phyloP scores from a whole-genome alignment of 2,329 filamentous ascomycete species.

The Aspergillus fischeri region DNA sequence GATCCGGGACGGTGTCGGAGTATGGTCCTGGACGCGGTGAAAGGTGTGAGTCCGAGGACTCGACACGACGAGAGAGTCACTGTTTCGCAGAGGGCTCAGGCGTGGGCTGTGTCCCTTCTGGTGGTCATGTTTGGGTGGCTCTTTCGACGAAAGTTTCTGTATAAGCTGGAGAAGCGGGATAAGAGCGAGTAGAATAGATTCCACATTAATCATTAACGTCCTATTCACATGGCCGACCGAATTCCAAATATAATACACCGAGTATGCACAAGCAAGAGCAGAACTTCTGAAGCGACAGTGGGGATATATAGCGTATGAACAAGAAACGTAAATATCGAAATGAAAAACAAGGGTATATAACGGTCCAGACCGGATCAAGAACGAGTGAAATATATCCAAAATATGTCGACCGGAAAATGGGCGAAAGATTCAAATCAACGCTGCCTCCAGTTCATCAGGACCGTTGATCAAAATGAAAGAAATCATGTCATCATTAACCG shows the following conservation, averaged over 20 bases:
- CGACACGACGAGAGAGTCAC: neutral
- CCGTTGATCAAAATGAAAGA: neutral
- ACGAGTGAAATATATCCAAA: neutral
- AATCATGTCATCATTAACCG: conserved; percentile 47
- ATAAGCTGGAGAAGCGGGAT: neutral
- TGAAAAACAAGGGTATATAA: neutral
- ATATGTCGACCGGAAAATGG: neutral
- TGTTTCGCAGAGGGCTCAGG: neutral
- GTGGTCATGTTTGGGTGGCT: neutral
- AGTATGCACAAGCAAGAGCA: neutral
- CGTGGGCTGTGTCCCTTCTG: neutral
- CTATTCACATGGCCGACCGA: neutral
- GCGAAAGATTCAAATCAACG: neutral
- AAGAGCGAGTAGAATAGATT: neutral
- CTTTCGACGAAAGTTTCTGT: neutral
- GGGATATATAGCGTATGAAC: neutral
- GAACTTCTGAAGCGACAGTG: neutral
- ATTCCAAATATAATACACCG: neutral
- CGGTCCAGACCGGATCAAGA: neutral
- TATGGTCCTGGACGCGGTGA: neutral
- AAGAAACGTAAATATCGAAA: neutral
- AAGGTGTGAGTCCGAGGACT: neutral
- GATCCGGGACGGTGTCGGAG: conserved; percentile 54
- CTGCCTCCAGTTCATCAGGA: neutral
- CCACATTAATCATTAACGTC: neutral